Evolutionary conservation across 2,329 filamentous ascomycete genomes (phyloP).

Genomic region (Penicillium paneum): DNA sequence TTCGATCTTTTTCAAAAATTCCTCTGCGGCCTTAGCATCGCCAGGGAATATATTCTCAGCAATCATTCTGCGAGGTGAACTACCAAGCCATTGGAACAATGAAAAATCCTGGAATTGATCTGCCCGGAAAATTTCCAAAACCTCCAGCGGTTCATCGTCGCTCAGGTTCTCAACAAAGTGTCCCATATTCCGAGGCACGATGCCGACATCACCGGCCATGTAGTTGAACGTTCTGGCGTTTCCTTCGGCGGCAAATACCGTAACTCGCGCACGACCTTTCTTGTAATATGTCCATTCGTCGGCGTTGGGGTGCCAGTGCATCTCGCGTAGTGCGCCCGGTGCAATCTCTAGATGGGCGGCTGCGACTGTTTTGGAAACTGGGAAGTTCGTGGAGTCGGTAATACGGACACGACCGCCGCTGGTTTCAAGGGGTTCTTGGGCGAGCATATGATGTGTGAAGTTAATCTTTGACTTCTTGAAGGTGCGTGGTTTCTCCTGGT

Average conservation of each 20-base stretch:
- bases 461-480: constrained; percentile 67
- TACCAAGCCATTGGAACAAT: constrained; percentile 71
- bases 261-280: constrained; percentile 65
- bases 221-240: constrained; percentile 72
- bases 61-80: constrained; percentile 58
- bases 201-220: constrained; percentile 68
- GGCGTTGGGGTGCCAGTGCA: constrained; percentile 77
- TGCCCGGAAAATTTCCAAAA: constrained; percentile 69
- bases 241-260: constrained; percentile 69
- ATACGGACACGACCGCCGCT: constrained; percentile 68
- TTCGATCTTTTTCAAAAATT: constrained; percentile 62
- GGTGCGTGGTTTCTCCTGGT: constrained; percentile 59
- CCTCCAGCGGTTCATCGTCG: constrained; percentile 68
- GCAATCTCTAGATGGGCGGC: constrained; percentile 68
- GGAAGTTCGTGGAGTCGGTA: constrained; percentile 69
- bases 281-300: constrained; percentile 81
- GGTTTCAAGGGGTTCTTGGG: constrained; percentile 60
- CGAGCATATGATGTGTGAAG: constrained; percentile 68
- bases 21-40: constrained; percentile 39
- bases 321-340: constrained; percentile 68
- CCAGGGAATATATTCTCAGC: constrained; percentile 12
- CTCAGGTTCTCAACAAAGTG: constrained; percentile 75
- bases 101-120: constrained; percentile 71
- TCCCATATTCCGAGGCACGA: constrained; percentile 71
- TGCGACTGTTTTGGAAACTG: constrained; percentile 68